Base-by-base conservation (phyloP, 2,329 filamentous ascomycete species). In the Cladosporium sp. region DNA sequence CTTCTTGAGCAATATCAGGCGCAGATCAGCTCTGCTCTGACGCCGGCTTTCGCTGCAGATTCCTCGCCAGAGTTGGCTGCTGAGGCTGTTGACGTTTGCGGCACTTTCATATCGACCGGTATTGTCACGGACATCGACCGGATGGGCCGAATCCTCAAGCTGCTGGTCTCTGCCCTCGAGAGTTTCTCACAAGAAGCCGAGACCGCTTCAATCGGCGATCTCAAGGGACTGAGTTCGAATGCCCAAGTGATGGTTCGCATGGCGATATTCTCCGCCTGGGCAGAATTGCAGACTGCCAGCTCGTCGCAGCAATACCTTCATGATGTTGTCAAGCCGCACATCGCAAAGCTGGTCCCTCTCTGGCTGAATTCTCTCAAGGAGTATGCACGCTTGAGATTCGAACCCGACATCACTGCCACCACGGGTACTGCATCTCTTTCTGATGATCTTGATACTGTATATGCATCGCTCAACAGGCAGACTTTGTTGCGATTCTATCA, bases 191-290 rank as follows among this genome's bases (percentile, higher is more conserved):
- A 75, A 45, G 90, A 95, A 61, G 80, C 83, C 1, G 89, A 95
- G 66, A 88, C 87, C 42, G 90, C 89, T 0, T 85, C 90, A 20
- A 97, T 99, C 69, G 94, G 94, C 15, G 95, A 99, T 64, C 80
- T 99, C 5, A 91, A 90, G 73, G 91, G 90, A 0, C 83, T 99
- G 17, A 97, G 92, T 70, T 91, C 93, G 1, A 99, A 99, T 71
- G 93, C 94, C 0, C 90, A 95, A 69, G 91, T 97, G 49, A 99
- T 99, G 94, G 91, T 99, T 56, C 96, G 96, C 73, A 94, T 97
- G 84, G 88, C 94, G 0, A 88, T 99, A 1, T 96, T 96, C 72
- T 94, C 93, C 1, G 94, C 93, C 1, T 99, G 94, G 94, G 95
- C 94, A 3, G 91, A 97, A 70, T 80, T 99, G 32, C 94, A 99